Percentiles rank a stretch among this genome's conserved stretches.
Evolutionary conservation across 257 asterid species (phyloP).

Genomic region (Avicennia marina): DNA sequence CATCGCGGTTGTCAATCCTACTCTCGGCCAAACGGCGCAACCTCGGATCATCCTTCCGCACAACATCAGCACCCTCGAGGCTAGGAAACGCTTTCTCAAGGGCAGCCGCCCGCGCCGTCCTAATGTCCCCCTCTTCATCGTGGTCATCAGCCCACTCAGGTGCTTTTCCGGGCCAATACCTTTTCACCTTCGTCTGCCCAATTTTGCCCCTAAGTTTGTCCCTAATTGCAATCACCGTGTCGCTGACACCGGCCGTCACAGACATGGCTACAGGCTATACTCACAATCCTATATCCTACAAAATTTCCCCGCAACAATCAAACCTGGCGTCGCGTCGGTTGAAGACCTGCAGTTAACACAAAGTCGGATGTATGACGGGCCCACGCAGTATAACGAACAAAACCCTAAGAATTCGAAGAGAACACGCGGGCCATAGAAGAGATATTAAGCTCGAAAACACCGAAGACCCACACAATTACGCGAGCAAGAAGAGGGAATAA

Average conservation of each 20-base stretch:
- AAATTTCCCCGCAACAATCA: too few species aligned
- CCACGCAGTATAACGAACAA: too few species aligned
- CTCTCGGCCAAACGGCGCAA: constrained; percentile 85
- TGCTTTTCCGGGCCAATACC: constrained; percentile 97
- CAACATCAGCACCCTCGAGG: constrained; percentile 36
- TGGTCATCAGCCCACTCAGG: constrained; percentile 94
- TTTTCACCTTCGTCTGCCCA: constrained; percentile 88
- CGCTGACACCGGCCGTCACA: constrained; percentile 94
- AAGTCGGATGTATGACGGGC: too few species aligned
- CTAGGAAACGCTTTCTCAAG: constrained; percentile 66
- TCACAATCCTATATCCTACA: constrained; percentile 7
- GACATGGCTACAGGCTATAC: constrained; percentile 53
- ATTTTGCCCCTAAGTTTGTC: constrained; percentile 94
- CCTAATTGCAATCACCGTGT: constrained; percentile 70
- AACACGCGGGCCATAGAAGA: too few species aligned
- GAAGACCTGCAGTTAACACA: too few species aligned
- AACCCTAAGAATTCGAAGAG: too few species aligned
- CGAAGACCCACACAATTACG: too few species aligned
- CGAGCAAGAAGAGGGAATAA: too few species aligned
- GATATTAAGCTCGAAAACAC: too few species aligned
- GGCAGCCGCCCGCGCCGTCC: constrained; percentile 46
- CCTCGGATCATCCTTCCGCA: constrained; percentile 73
- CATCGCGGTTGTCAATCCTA: constrained; percentile 74
- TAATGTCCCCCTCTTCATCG: constrained; percentile 73
- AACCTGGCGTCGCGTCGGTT: too few species aligned